Conservation (phyloP, 192 early-diverging fungal genomes). For the Chytriomyces confervae region DNA sequence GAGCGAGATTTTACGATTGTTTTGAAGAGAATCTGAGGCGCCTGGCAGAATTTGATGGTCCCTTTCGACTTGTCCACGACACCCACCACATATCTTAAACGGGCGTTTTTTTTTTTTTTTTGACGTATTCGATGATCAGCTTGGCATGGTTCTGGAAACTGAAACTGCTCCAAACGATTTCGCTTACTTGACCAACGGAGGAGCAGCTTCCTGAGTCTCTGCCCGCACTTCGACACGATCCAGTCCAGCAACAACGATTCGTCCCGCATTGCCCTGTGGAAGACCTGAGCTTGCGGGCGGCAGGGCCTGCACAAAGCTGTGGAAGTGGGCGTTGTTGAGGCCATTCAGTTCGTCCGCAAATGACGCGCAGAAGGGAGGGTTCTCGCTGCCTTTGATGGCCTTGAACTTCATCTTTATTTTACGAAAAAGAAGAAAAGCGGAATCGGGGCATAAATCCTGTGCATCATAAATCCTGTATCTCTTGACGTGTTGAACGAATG, state of each 20-base stretch:
- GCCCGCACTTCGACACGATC: constrained; percentile 29
- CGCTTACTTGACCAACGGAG: constrained; percentile 16
- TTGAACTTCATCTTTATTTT: constrained; percentile 20
- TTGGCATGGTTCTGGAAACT: too few relatives aligned
- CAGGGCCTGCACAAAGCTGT: constrained; percentile 4
- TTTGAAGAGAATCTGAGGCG: constrained; percentile 69
- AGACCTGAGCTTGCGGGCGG: background rate
- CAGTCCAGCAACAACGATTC: constrained; percentile 18
- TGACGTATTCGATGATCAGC: too few relatives aligned
- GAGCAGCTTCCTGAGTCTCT: constrained; percentile 9
- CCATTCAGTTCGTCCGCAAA: constrained; percentile 23
- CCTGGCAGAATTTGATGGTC: constrained; percentile 72
- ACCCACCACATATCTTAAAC: constrained; percentile 76
- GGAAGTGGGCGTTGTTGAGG: constrained; percentile 4
- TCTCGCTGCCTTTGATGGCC: background rate
- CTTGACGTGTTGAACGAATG: too few relatives aligned
- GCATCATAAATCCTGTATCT: background rate
- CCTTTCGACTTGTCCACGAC: constrained; percentile 74
- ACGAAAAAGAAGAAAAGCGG: constrained; percentile 13
- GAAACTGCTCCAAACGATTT: too few relatives aligned
- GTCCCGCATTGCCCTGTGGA: background rate
- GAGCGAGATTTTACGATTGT: constrained; percentile 76
- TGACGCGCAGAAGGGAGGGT: constrained; percentile 29
- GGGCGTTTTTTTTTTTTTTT: too few relatives aligned
- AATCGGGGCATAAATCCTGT: background rate